Conservation (phyloP, 768 basidiomycete genomes). For the Pisolithus marmoratus region DNA sequence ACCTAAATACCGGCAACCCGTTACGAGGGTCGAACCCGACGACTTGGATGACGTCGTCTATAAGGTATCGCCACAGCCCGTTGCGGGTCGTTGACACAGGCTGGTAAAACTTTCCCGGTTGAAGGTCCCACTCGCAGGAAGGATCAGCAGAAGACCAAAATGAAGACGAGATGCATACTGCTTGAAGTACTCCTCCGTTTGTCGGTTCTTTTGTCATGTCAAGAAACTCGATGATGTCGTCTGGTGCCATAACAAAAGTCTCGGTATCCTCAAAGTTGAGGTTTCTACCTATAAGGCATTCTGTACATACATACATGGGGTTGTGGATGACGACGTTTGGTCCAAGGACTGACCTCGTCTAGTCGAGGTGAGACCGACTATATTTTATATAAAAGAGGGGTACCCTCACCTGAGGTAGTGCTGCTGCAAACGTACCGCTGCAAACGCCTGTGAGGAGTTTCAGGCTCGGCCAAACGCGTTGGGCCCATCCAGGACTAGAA, state of each 20-base stretch:
- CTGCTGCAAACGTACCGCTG: conserved; percentile 1
- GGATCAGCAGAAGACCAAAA: neutral
- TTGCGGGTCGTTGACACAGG: conserved; percentile 5
- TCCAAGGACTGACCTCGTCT: neutral
- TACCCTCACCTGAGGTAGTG: conserved; percentile 2
- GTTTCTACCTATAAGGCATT: neutral
- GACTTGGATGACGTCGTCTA: conserved; percentile 4
- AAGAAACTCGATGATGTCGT: conserved; percentile 5
- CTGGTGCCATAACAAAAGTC: neutral
- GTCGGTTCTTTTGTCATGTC: neutral
- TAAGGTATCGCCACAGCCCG: conserved; percentile 8
- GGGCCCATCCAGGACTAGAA: neutral
- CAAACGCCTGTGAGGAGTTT: neutral
- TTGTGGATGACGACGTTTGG: neutral
- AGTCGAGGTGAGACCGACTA: neutral
- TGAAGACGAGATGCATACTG: neutral
- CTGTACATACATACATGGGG: neutral
- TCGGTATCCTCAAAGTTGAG: neutral
- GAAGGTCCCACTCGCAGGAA: conserved; percentile 2
- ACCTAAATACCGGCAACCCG: conserved; percentile 2
- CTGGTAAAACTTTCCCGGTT: conserved; percentile 2
- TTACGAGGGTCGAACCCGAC: conserved; percentile 6
- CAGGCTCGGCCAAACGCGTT: conserved; percentile 4
- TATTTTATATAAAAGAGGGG: neutral
- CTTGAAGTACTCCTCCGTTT: neutral